Conservation (phyloP, 345 rosid genomes). For the Excoecaria cochinchinensis region DNA sequence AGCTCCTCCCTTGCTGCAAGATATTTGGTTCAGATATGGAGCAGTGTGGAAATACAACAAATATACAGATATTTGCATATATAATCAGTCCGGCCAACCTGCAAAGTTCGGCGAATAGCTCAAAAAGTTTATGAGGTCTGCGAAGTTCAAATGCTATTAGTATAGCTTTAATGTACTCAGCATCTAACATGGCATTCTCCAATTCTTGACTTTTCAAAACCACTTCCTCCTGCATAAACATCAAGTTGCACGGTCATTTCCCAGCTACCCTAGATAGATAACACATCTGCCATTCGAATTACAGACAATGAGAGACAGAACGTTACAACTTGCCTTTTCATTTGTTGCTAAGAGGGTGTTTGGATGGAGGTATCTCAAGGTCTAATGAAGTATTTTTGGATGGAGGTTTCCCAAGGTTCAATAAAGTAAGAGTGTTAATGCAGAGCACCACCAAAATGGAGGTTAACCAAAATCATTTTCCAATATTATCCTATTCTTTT, state of each 20-base stretch:
- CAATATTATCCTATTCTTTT: too few species aligned
- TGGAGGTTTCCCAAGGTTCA: too few species aligned
- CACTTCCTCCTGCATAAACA: slow-evolving; percentile 61
- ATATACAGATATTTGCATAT: background rate
- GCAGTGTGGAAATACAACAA: background rate
- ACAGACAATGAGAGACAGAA: background rate
- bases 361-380: too few species aligned
- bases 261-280: background rate
- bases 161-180: slow-evolving; percentile 73
- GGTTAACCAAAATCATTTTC: too few species aligned
- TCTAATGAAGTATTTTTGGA: too few species aligned
- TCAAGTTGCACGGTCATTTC: background rate
- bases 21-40: background rate
- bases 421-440: too few species aligned
- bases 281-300: background rate
- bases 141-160: slow-evolving; percentile 80
- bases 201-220: slow-evolving; percentile 79
- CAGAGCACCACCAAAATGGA: too few species aligned
- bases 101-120: slow-evolving; percentile 70
- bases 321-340: background rate
- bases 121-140: slow-evolving; percentile 76
- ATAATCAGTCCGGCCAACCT: slow-evolving; percentile 42
- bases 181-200: slow-evolving; percentile 84
- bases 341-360: too few species aligned
- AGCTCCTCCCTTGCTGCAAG: slow-evolving; percentile 58